Evolutionary conservation across 2,329 filamentous ascomycete genomes (phyloP), one percentile per base, ranked within the genome.

Genomic region (Trichoderma sp.): DNA sequence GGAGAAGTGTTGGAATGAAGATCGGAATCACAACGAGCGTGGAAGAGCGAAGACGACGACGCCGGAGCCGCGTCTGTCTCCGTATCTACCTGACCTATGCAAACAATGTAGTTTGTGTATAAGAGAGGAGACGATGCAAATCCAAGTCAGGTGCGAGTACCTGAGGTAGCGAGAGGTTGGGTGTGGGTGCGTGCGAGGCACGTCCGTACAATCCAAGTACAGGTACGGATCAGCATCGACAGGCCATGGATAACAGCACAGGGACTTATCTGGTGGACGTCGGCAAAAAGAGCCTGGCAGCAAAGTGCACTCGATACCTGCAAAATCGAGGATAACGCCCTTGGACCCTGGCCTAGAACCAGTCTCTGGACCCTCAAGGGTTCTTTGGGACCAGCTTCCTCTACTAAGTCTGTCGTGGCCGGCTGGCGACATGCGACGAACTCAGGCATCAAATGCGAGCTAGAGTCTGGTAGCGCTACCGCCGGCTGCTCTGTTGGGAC

Each of bases 401-500:
- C 28, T 39, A 39, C 17, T 15, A 45, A n/a, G n/a, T 10, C 21
- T 4, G 30, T 55, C 30, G n/a, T 44, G 28, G 50, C 59, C 7
- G 3, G 48, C 59, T 54, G 41, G 48, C 59, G 48, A 63, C 28
- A 45, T 55, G 41, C 48, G 41, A 54, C 12, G 34, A 39, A 39
- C 3, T 14, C 12, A 14, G 34, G 34, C 28, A 4, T 39, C 34
- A 12, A 39, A 39, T 39, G 12, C 34, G 34, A 14, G 34, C 34
- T 39, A 39, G 34, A 14, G 10, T 39, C 34, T 39, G 4, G 12
- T 39, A 39, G 34, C 34, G 34, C 34, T 39, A 39, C 34, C 34
- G 34, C 34, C 34, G 12, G 34, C 34, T 39, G 4, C 34, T 39
- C 12, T 14, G 12, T 39, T 39, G 12, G 12, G 34, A 39, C 10